These are phyloP conservation scores for Suillus subluteus DNA, from an alignment of 768 basidiomycete genomes.

Conservation along the genomic window DNA sequence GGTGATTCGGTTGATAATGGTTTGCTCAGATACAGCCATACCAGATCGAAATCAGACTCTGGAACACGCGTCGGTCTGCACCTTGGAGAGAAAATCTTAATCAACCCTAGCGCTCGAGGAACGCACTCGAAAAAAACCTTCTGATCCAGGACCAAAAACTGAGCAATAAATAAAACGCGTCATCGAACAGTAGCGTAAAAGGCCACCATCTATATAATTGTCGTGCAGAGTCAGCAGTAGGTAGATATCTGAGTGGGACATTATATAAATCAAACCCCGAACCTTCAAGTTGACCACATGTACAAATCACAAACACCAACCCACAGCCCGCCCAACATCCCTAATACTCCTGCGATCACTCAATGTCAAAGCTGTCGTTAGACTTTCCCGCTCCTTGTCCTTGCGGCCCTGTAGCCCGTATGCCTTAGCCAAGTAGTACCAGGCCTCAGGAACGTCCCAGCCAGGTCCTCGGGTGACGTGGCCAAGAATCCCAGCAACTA, in stretches of 20 bases:
- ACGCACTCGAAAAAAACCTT: neutral
- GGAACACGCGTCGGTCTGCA: neutral
- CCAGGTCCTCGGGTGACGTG: constrained; percentile 78
- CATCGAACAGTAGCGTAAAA: neutral
- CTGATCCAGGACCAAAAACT: neutral
- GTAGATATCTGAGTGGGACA: neutral
- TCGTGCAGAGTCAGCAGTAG: neutral
- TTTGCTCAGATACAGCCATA: neutral
- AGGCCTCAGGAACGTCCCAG: constrained; percentile 94
- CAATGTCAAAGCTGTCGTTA: constrained; percentile 67
- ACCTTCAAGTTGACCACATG: neutral
- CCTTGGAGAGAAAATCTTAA: neutral
- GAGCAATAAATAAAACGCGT: neutral
- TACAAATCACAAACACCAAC: constrained; percentile 60
- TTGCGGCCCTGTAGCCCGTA: constrained; percentile 75
- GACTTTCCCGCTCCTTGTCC: constrained; percentile 74
- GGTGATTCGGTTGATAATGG: neutral
- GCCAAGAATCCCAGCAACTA: constrained; percentile 81
- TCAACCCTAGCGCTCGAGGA: neutral
- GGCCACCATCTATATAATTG: neutral
- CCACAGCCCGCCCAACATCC: constrained; percentile 63
- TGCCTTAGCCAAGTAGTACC: constrained; percentile 89
- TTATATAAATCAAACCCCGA: neutral
- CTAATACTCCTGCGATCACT: constrained; percentile 67
- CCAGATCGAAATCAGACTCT: neutral